Evolutionary conservation across 805 yeast genomes (phyloP), one percentile per base, ranked within the genome.

Genomic region (Cyberlindnera bimundalis): DNA sequence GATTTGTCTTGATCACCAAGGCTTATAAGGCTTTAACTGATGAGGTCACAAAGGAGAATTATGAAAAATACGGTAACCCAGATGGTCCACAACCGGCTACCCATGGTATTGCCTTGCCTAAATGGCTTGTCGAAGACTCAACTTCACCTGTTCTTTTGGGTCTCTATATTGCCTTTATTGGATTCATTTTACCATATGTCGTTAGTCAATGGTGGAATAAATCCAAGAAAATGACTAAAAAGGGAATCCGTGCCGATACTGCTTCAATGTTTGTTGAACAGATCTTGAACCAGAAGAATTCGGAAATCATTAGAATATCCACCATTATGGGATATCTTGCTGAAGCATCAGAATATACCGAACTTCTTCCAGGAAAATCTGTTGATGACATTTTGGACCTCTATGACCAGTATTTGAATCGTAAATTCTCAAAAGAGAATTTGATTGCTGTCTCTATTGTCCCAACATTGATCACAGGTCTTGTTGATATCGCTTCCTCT

Each of bases 1-100:
- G 75, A 30, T 93, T 78, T 62, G 91, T 90, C 28, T 72, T 78
- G 51, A 84, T 93, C 54, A 82, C 86, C 44, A 85, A 86, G 64
- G 99, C 99, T 19, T 89, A 95, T 66, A 85, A 89, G 64, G 87
- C 99, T 0, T 74, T 93, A 49, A 95, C 99, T 12, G 98, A 93
- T 64, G 96, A 87, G 52, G 74, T 71, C 10, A 79, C 86, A 3
- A 84, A 79, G 54, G 86, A 85, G 52, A 93, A 93, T 60, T 89
- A 76, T 61, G 68, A 82, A 54, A 81, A 78, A 53, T 93, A 83
- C 57, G 99, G 99, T 36, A 96, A 95, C 60, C 99, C 99, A 5
- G 99, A 93, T 67, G 99, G 99, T 31, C 96, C 95, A 30, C 96
- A 87, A 63, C 86, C 86, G 20, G 73, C 83, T 15, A 68, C 83